Evolutionary conservation across 371 early-diverging fungal genomes (phyloP), one percentile per base, ranked within the genome.

Genomic region (Syncephalastrum contaminatum): DNA sequence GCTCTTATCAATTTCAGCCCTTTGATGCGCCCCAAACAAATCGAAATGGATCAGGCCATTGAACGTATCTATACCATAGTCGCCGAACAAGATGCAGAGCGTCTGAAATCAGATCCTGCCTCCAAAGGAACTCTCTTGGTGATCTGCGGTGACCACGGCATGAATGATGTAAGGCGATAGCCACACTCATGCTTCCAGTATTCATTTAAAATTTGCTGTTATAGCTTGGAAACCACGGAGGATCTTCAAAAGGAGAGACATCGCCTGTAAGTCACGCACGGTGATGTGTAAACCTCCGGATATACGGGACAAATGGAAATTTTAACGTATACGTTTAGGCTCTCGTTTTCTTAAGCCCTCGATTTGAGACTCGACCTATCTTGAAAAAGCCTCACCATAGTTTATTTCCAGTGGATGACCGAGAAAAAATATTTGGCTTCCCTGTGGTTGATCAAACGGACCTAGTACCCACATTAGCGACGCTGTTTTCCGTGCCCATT

Each of bases 91-190:
- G 85, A 83, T 56, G 58, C 48, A 1, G 60, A 69, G 3, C 69
- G 85, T 5, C 56, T 72, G 10, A n/a, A 36, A 14, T 20, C 48
- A 2, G 64, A 74, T 27, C 24, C 54, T 3, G 51, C 51, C 46
- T 74, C 85, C 16, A 75, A 79, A 56, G 84, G 88, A 0, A 96
- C 99, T 1, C 67, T 98, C 24, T 80, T 99, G 47, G 84, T 98
- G n/a, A 73, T 99, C 12, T 85, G 96, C 53, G 98, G 99, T 36
- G 99, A 99, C 75, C 99, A 99, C 70, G 99, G 99, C 1, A 97
- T 99, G 94, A 98, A 96, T 66, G 86, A 92, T 60, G 88, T 94
- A 53, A 89, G 56, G 13, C n/a, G n/a, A n/a, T n/a, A n/a, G n/a
- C n/a, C n/a, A n/a, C n/a, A 12, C 8, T n/a, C 1, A 18, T 2